Evolutionary conservation across 1,284 basidiomycete species (phyloP).

Genomic region (Lentinus polychrous): DNA sequence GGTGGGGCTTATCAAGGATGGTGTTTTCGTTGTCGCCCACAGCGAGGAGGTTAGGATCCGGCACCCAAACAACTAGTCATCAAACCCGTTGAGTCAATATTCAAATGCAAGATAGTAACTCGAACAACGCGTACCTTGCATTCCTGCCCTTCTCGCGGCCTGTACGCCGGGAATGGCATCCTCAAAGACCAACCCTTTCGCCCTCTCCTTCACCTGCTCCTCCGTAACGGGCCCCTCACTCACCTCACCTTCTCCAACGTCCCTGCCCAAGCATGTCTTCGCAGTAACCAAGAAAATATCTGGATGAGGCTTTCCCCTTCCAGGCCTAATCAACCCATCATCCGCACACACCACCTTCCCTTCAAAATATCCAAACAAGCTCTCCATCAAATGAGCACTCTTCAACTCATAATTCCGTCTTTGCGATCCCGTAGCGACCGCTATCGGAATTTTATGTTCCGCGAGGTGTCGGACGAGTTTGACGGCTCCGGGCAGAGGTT

Average conservation of each 20-base stretch:
- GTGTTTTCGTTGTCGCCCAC: conserved; percentile 28
- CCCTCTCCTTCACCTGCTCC: conserved; percentile 40
- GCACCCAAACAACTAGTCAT: conserved; percentile 48
- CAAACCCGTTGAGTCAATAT: no score
- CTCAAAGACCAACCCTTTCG: conserved; percentile 68
- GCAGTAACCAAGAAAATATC: conserved; percentile 73
- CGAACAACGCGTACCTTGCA: conserved; percentile 53
- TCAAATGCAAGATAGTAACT: not conserved
- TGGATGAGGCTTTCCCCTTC: conserved; percentile 60
- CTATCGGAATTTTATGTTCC: conserved; percentile 61
- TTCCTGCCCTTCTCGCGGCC: conserved; percentile 72
- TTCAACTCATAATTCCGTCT: conserved; percentile 61
- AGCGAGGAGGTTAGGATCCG: conserved; percentile 53
- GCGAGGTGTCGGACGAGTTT: conserved; percentile 62
- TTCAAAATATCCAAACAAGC: conserved; percentile 37
- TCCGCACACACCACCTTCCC: conserved; percentile 63
- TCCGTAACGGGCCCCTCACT: conserved; percentile 24
- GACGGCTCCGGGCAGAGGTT: conserved; percentile 60
- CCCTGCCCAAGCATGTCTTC: conserved; percentile 40
- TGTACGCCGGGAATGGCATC: conserved; percentile 68
- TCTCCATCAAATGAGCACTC: conserved; percentile 46
- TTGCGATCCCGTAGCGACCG: conserved; percentile 67
- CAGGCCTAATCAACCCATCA: conserved; percentile 37
- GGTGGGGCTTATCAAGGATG: conserved; percentile 41
- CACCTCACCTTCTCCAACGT: conserved; percentile 40